A percentile compares a stretch with the other conserved stretches of the same genome.
Conservation (phyloP, 768 basidiomycete genomes). For the Boletus subparvulus region DNA sequence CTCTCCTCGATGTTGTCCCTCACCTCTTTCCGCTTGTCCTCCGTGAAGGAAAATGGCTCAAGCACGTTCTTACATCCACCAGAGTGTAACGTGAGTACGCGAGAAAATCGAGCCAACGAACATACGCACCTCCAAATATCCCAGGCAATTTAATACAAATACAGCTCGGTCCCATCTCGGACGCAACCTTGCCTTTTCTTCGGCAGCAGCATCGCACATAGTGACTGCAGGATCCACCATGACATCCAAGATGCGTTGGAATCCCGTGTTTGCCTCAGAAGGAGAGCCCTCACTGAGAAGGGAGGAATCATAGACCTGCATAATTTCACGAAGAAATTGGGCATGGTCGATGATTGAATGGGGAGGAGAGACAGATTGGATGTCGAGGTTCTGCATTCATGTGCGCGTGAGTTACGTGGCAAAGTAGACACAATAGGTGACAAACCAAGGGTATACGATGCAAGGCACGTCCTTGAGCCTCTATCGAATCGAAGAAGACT, state of each 20-base stretch:
- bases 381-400: constrained; percentile 56
- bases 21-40: constrained; percentile 55
- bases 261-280: constrained; percentile 16
- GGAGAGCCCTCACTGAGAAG: constrained; percentile 55
- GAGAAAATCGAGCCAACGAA: neutral
- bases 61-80: constrained; percentile 51
- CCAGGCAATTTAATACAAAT: constrained; percentile 84
- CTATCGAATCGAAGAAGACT: constrained; percentile 86
- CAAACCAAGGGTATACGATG: constrained; percentile 54
- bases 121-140: constrained; percentile 74
- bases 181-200: constrained; percentile 55
- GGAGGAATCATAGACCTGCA: constrained; percentile 86
- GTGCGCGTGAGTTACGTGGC: neutral
- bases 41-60: constrained; percentile 67
- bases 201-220: constrained; percentile 67
- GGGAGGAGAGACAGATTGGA: constrained; percentile 71
- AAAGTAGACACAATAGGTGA: neutral
- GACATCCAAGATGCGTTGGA: constrained; percentile 62
- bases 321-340: constrained; percentile 84
- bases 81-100: neutral
- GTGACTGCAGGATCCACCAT: constrained; percentile 83
- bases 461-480: constrained; percentile 73
- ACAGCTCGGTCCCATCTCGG: constrained; percentile 79
- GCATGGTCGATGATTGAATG: constrained; percentile 77
- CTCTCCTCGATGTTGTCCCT: constrained; percentile 59